Percentiles rank a stretch among this genome's conserved stretches.
These are phyloP conservation scores for Sporothrix phasma DNA, from an alignment of 2,329 filamentous ascomycete species.

Conservation along the genomic window DNA sequence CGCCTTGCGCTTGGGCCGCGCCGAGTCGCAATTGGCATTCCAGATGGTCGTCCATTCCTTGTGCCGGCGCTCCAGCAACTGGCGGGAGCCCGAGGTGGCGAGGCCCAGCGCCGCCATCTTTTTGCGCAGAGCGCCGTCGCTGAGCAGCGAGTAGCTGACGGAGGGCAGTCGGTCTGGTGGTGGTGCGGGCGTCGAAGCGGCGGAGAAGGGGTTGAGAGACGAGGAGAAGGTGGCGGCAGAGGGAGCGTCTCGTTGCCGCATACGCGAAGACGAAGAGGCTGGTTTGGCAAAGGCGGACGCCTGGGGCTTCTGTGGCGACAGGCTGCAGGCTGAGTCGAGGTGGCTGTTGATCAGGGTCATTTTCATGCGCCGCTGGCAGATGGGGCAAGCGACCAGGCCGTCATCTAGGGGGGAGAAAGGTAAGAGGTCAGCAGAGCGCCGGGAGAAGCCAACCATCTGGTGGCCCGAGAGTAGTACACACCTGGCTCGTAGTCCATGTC, in stretches of 20 bases:
- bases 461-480: slow-evolving; percentile 15
- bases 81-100: slow-evolving; percentile 55
- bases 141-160: slow-evolving; percentile 80
- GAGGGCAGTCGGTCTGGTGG: slow-evolving; percentile 59
- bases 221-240: neutral
- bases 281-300: neutral
- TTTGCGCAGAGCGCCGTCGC: slow-evolving; percentile 64
- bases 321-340: slow-evolving; percentile 53
- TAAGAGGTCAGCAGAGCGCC: neutral
- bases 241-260: neutral
- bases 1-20: slow-evolving; percentile 55
- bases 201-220: slow-evolving; percentile 3
- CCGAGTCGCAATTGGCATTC: slow-evolving; percentile 93
- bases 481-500: slow-evolving; percentile 24
- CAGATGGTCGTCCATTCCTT: slow-evolving; percentile 91
- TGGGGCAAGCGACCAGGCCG: slow-evolving; percentile 72
- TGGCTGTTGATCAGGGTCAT: slow-evolving; percentile 68
- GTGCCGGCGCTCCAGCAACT: slow-evolving; percentile 67
- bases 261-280: neutral
- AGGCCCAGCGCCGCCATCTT: slow-evolving; percentile 77
- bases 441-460: neutral
- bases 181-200: neutral
- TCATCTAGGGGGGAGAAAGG: slow-evolving; percentile 42
- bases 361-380: slow-evolving; percentile 74
- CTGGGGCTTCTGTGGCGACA: slow-evolving; percentile 24